A percentile compares a stretch with the other conserved stretches of the same genome.
These are phyloP conservation scores for Dioscorea cayenensis DNA, from an alignment of 116 monocot species.

Conservation along the genomic window DNA sequence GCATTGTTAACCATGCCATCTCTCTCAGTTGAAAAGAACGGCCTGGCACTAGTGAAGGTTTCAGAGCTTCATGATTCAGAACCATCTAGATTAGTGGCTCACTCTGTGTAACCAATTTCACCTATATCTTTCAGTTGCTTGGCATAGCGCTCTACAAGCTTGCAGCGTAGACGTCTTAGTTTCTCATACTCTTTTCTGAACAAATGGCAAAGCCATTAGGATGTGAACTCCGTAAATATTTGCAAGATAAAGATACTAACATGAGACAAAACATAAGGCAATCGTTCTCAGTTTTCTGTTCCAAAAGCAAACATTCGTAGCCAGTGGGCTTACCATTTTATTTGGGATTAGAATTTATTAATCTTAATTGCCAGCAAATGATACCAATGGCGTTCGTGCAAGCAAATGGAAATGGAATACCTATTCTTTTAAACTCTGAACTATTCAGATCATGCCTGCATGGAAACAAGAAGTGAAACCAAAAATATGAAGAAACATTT, in stretches of 20 bases:
- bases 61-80: constrained; percentile 11
- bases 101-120: constrained; percentile 8
- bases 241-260: background rate
- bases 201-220: background rate
- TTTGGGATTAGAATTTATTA: background rate
- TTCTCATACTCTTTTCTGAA: no score
- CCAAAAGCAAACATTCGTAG: background rate
- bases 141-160: constrained; percentile 7
- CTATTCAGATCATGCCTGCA: constrained; percentile 51
- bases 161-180: constrained; percentile 37
- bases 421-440: constrained; percentile 47
- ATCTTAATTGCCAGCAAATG: background rate
- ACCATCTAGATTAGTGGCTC: constrained; percentile 8
- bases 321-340: background rate
- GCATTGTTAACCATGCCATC: background rate
- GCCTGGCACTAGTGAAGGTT: constrained; percentile 2
- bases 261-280: background rate
- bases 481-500: background rate
- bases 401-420: constrained; percentile 4
- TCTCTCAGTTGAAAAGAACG: background rate
- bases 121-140: constrained; percentile 17
- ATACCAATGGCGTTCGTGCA: background rate
- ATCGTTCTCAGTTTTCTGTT: background rate
- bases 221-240: background rate
- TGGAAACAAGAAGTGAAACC: background rate